Evolutionary conservation across 2,329 filamentous ascomycete genomes (phyloP), one percentile per base, ranked within the genome.

Genomic region (Teratosphaeria zuluensis): DNA sequence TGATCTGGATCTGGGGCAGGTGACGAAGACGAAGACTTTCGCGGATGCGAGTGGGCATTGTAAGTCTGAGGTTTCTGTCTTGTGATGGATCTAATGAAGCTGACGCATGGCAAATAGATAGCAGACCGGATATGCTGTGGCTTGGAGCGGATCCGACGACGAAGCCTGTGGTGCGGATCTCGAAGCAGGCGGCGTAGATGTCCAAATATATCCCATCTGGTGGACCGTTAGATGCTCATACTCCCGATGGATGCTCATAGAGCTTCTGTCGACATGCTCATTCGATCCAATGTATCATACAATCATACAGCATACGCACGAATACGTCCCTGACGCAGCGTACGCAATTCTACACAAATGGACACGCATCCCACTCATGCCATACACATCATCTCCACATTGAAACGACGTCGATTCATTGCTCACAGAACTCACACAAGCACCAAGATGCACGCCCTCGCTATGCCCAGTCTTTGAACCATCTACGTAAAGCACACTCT

Each of bases 71-170:
- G 9, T 48, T 6, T 35, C 42, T 19, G 28, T 19, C 12, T 24
- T 11, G 6, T 12, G 12, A 42, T 16, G 35, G 5, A 5, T 30
- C 28, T n/a, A 28, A 21, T 3, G 30, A 21, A 32, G 56, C 59
- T 62, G 35, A 59, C 31, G 21, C 6, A 16, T 42, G 14, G 24
- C 30, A 12, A 12, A 38, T 53, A 65, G 63, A 81, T 60, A 76
- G 73, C 54, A 68, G 79, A 42, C 79, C 80, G 2, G 80, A 82
- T 63, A 64, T 82, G 62, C 67, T 82, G 57, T 81, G 79, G 78
- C 64, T 81, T 21, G 78, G 76, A 9, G 73, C 73, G 7, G 74
- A 76, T 28, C 57, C 57, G 7, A 56, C 57, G 32, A 31, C 31
- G 35, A 58, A 58, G 31, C 48, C 57, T 16, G 53, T 55, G 8